Evolutionary conservation across 202 grass and related monocot genomes (phyloP), one percentile per base, ranked within the genome.

Genomic region (Carex arenaria): DNA sequence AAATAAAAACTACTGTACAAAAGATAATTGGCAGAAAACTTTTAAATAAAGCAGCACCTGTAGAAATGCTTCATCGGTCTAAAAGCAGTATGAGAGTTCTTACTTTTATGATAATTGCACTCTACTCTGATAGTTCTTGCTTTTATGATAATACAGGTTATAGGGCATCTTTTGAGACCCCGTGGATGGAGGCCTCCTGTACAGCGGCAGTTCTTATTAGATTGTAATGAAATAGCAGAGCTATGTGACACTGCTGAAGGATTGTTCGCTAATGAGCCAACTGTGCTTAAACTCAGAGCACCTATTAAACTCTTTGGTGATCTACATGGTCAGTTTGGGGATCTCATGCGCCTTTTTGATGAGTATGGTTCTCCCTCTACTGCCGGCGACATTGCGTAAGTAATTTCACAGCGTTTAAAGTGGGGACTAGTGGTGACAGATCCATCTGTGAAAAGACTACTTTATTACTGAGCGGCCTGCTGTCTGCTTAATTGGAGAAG

Each of bases 221-320:
- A 95, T 85, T 95, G 92, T 78, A 98, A 95, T 89, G 95, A 98
- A 85, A 98, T 98, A 85, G 92, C 95, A 92, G 95, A 98, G 80
- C 83, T 98, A 60, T 98, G 95, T 82, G 95, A 98, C 70, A 90
- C 85, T 60, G 89, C 86, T 17, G 95, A 98, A 86, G 93, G 93
- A 87, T 91, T 98, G 87, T 95, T 98, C 90, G 82, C 92, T 85
- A 92, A 84, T 79, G 95, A 94, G 88, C 91, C 96, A 82, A 96
- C 86, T 69, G 93, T 99, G 49, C 85, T 99, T 81, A 88, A 94
- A 86, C 89, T 99, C 86, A 99, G 92, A 84, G 96, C 93, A 57
- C 96, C 96, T 82, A 90, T 99, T 87, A 99, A 99, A 83, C 90
- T 99, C 74, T 99, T 99, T 92, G 96, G 96, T 77, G 96, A 99